phyloP scores from a whole-genome alignment of 306 rosid species.

The Vigna trinervia region DNA sequence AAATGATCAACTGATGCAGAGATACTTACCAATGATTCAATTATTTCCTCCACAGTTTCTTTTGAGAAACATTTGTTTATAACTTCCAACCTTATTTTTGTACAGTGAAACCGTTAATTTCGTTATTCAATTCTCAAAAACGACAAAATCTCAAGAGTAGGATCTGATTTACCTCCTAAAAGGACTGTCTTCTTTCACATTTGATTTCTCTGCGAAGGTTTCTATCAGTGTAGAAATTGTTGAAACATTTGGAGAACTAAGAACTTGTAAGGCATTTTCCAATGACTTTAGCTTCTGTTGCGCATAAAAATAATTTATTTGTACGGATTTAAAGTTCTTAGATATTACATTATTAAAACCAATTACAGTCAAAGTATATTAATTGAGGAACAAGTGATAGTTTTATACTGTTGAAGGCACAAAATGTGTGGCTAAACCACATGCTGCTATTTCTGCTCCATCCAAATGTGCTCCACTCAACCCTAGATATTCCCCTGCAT shows the following conservation, averaged over 20 bases:
- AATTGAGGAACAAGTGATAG: not conserved
- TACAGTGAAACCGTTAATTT: no score
- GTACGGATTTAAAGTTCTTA: no score
- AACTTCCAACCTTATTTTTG: conserved; percentile 18
- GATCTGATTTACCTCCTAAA: conserved; percentile 24
- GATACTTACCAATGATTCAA: conserved; percentile 42
- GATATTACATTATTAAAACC: no score
- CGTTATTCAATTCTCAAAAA: not conserved
- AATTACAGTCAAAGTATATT: not conserved
- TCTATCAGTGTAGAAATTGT: conserved; percentile 19
- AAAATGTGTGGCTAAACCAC: conserved; percentile 53
- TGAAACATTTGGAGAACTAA: conserved; percentile 29
- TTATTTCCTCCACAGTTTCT: conserved; percentile 45
- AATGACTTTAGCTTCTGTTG: conserved; percentile 40
- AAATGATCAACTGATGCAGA: not conserved
- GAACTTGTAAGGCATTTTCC: conserved; percentile 35
- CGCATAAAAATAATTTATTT: not conserved
- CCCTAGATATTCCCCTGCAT: conserved; percentile 43
- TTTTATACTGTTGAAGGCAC: conserved; percentile 38
- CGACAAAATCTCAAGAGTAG: not conserved
- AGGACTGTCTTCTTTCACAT: conserved; percentile 28
- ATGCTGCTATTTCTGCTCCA: conserved; percentile 48
- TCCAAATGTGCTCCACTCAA: conserved; percentile 38
- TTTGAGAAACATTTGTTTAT: conserved; percentile 48
- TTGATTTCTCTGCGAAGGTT: conserved; percentile 3